Base-by-base conservation (phyloP, 768 basidiomycete genomes). In the Naematelia encephala region DNA sequence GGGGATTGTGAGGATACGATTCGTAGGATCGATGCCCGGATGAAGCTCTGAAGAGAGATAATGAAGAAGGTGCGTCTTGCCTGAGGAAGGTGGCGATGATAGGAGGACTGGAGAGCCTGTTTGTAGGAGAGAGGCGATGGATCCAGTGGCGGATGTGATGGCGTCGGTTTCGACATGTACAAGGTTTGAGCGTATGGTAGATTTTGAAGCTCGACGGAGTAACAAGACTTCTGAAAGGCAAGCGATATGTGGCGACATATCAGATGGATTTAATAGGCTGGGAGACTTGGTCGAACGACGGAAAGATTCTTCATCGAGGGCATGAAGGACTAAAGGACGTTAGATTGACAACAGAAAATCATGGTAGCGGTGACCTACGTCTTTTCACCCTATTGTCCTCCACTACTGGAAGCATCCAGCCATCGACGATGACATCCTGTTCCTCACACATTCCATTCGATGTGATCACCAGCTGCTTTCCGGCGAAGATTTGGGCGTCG, bases 61-160 rank as follows among this genome's bases (percentile, higher is more conserved):
- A 13, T 85, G 81, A 23, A 98, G 78, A 13, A 91, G 77, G 4
- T 91, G 81, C 0, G 87, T 84, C 73, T 98, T 98, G 51, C 96
- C 96, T 1, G 90, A 85, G 1, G 91, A 93, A 0, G 91, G 86
- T 0, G 89, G 78, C 0, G 92, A 91, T 1, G 90, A 88, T 14
- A 99, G 74, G 13, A 99, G 85, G 11, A 84, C 84, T 2, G 96
- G 93, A 0, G 87, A 76, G 2, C 87, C 84, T 42, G 85, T 80
- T 0, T 87, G 87, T 1, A 87, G 66, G 58, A 85, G 82, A 12
- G 85, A 72, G 0, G 87, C 85, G 29, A 97, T 80, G 14, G 80
- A 72, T 4, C 82, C 84, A 5, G 94, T 81, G 1, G 87, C 81
- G 16, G 79, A 52, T 1, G 81, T 78, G 2, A 87, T 81, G 1